Base-by-base conservation (phyloP, 163 green algal genomes). In the Coccomyxa subellipsoidea region DNA sequence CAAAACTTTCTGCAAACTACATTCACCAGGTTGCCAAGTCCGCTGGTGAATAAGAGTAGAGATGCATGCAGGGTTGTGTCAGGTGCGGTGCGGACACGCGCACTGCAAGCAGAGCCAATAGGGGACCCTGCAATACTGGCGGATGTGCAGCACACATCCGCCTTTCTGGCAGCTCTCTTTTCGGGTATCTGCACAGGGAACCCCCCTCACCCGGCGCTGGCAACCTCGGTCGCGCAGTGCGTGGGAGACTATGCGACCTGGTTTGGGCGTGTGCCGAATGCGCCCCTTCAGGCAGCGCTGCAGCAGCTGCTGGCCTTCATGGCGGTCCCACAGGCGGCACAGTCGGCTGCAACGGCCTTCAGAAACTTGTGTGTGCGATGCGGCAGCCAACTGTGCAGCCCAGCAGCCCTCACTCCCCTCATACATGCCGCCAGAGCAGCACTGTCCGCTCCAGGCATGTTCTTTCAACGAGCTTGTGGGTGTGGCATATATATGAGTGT, bases 351-450 rank as follows among this genome's bases (percentile, higher is more conserved):
- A 9, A 82, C 76, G 18, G 82, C 85, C 40, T 85, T 90, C 76
- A 81, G 86, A 35, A 78, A 69, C 69, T 70, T 90, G 47, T 90
- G 87, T 82, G 75, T 86, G 54, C 85, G 87, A 27, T 89, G 84
- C 69, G 37, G 75, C 23, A 66, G 38, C 37, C 71, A 69, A 39
- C 80, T 90, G 2, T 38, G 32, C 0, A 82, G 81, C 47, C 73
- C 77, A 27, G 39, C 76, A 12, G 32, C 69, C 1, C 36, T 89
- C 9, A 38, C n/a, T 8, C 73, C 70, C 77, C 85, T 88, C 31
- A 54, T 85, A 38, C 36, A 78, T 27, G 66, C 66, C 4, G 66
- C n/a, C 66, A 6, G 47, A 59, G 47, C 47, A 18, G 47, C 47
- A 8, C 47, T 59, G 1, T 59, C 47, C 47, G 47, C 15, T 12